Percentiles rank a stretch among this genome's conserved stretches.
Conservation (phyloP, 306 rosid species). For the Hylodesmum podocarpum region DNA sequence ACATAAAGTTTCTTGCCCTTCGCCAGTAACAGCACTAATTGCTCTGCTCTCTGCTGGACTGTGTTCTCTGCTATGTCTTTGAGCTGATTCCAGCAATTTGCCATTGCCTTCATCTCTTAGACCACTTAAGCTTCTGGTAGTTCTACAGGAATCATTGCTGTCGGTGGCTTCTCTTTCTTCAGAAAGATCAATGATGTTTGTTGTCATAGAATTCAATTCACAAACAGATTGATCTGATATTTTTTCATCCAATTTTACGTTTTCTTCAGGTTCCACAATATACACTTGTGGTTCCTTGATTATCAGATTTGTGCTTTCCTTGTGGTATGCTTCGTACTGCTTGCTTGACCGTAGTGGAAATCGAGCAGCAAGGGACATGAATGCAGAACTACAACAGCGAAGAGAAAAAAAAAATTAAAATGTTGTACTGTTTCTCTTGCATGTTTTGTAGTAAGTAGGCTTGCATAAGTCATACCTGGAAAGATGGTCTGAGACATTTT, state of each 20-base stretch:
- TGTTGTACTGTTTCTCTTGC: not conserved
- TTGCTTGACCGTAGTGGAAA: conserved; percentile 58
- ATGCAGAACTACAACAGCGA: conserved; percentile 76
- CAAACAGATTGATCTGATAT: conserved; percentile 10
- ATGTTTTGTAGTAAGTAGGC: not conserved
- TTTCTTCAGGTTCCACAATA: conserved; percentile 34
- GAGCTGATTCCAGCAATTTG: conserved; percentile 38
- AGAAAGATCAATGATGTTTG: conserved; percentile 17
- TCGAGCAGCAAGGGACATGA: conserved; percentile 83
- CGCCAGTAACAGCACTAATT: conserved; percentile 27
- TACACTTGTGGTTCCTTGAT: conserved; percentile 41
- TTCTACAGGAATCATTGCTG: conserved; percentile 21
- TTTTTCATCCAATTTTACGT: conserved; percentile 37
- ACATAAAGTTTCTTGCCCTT: conserved; percentile 32
- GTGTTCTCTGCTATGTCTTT: conserved; percentile 25
- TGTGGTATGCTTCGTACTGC: conserved; percentile 1
- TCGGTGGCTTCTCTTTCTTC: conserved; percentile 29
- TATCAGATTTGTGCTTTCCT: conserved; percentile 20
- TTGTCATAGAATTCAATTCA: conserved; percentile 20
- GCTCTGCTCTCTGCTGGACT: conserved; percentile 24
- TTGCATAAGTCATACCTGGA: conserved; percentile 56
- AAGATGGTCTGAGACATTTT: conserved; percentile 92
- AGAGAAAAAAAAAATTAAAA: not conserved
- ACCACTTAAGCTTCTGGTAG: not conserved
- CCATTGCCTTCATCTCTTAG: conserved; percentile 45